Percentiles rank a stretch among this genome's conserved stretches.
Conservation (phyloP, 2,329 filamentous ascomycete species). For the Colletotrichum tamarilloi region DNA sequence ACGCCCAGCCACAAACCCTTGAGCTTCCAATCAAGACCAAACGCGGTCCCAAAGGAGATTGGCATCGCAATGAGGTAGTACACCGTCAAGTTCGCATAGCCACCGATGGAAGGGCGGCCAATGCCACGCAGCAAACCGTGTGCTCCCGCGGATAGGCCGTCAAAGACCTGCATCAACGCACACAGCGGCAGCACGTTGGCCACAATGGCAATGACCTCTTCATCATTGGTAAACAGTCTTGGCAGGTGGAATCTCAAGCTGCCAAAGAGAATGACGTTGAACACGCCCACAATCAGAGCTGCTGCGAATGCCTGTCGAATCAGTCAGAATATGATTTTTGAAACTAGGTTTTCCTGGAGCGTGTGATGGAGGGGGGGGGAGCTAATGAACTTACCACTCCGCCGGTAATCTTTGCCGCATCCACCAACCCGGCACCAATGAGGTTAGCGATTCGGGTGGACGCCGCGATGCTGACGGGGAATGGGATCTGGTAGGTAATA, state of each 20-base stretch:
- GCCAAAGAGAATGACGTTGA: slow-evolving; percentile 80
- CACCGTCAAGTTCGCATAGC: slow-evolving; percentile 85
- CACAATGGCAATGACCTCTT: slow-evolving; percentile 75
- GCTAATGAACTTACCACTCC: slow-evolving; percentile 68
- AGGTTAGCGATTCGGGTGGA: slow-evolving; percentile 92
- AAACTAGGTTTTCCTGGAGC: not conserved
- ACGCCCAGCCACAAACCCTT: slow-evolving; percentile 85
- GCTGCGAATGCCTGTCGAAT: slow-evolving; percentile 62
- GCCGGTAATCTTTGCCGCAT: slow-evolving; percentile 83
- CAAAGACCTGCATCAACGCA: slow-evolving; percentile 90
- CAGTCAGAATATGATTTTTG: slow-evolving; percentile 40
- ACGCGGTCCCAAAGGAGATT: slow-evolving; percentile 81
- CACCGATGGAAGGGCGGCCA: slow-evolving; percentile 88
- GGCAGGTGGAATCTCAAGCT: slow-evolving; percentile 79
- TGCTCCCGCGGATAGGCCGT: slow-evolving; percentile 81
- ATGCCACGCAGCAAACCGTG: slow-evolving; percentile 89
- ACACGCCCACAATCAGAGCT: slow-evolving; percentile 77
- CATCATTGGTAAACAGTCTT: slow-evolving; percentile 80
- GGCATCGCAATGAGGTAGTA: slow-evolving; percentile 92
- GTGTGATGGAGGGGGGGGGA: not conserved
- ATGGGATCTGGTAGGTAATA: slow-evolving; percentile 91
- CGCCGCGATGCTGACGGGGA: slow-evolving; percentile 88
- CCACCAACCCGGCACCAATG: slow-evolving; percentile 86
- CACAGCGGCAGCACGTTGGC: slow-evolving; percentile 80
- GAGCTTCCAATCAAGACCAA: slow-evolving; percentile 81